Conservation (phyloP, 2,329 filamentous ascomycete species). For the Exophiala sideris region DNA sequence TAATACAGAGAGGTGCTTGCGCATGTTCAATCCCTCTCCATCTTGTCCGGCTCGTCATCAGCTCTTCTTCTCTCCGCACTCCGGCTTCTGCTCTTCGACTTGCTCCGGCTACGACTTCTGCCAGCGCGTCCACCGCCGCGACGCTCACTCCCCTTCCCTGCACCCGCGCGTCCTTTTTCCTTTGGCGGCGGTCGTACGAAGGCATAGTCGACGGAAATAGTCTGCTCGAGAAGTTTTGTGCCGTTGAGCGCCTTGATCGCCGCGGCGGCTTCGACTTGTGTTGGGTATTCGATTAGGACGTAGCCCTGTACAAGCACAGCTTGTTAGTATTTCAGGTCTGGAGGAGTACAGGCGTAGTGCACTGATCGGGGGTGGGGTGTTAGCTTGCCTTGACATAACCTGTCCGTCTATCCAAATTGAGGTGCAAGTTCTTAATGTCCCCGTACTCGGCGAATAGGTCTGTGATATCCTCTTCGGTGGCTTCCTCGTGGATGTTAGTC, state of each 20-base stretch:
- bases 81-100: constrained; percentile 35
- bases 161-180: constrained; percentile 42
- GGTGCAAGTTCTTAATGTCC: constrained; percentile 64
- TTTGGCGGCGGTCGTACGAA: constrained; percentile 62
- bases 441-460: constrained; percentile 65
- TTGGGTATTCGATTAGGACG: constrained; percentile 64
- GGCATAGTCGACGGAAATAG: constrained; percentile 62
- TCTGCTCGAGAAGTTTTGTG: constrained; percentile 62
- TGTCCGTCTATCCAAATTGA: constrained; percentile 63
- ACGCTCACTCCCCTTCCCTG: constrained; percentile 18
- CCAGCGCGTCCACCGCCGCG: constrained; percentile 38
- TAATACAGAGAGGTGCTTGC: no score
- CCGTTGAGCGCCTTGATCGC: constrained; percentile 61
- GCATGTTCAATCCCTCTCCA: constrained; percentile 20
- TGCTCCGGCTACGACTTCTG: constrained; percentile 45
- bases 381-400: constrained; percentile 63
- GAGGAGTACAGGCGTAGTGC: no score
- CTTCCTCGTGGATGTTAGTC: constrained; percentile 67
- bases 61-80: constrained; percentile 12
- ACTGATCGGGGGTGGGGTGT: background rate
- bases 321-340: background rate
- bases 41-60: constrained; percentile 19
- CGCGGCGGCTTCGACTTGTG: constrained; percentile 59
- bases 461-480: constrained; percentile 63
- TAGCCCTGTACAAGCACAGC: constrained; percentile 52